Conservation (phyloP, 2,329 filamentous ascomycete genomes). For the Cladophialophora yegresii region DNA sequence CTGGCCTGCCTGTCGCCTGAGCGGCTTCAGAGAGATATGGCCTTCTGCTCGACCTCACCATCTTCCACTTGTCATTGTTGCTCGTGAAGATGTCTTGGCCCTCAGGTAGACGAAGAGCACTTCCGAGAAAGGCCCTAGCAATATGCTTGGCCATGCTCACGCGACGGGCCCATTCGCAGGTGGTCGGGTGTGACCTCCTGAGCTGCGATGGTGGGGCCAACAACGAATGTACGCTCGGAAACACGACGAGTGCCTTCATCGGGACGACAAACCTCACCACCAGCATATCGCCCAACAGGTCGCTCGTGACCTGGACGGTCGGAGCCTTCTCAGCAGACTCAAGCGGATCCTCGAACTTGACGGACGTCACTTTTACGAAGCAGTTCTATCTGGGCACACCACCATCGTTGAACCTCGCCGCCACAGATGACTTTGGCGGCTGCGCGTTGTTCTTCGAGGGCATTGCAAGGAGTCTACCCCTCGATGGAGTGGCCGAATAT, state of each 20-base stretch:
- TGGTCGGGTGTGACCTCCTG: constrained; percentile 26
- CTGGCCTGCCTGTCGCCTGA: not conserved
- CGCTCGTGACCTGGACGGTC: constrained; percentile 28
- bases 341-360: constrained; percentile 9
- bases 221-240: constrained; percentile 23
- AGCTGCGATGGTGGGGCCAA: constrained; percentile 19
- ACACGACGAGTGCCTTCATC: constrained; percentile 24
- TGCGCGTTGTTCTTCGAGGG: constrained; percentile 30
- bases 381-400: constrained; percentile 28
- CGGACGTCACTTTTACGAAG: constrained; percentile 18
- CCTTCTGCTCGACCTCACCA: constrained; percentile 16
- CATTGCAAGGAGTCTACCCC: constrained; percentile 23
- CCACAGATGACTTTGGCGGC: constrained; percentile 8
- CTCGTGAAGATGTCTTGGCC: constrained; percentile 9
- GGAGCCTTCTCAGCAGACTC: constrained; percentile 11
- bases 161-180: constrained; percentile 4
- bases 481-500: constrained; percentile 19
- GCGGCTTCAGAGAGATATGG: constrained; percentile 12
- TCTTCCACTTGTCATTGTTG: constrained; percentile 12
- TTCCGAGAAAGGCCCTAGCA: constrained; percentile 1
- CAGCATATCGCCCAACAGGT: constrained; percentile 16
- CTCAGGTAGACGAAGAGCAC: not conserved
- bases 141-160: constrained; percentile 9
- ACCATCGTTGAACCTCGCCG: constrained; percentile 18
- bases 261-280: constrained; percentile 25